phyloP scores from a whole-genome alignment of 768 basidiomycete genomes.

The Rhodotorula babjevae region DNA sequence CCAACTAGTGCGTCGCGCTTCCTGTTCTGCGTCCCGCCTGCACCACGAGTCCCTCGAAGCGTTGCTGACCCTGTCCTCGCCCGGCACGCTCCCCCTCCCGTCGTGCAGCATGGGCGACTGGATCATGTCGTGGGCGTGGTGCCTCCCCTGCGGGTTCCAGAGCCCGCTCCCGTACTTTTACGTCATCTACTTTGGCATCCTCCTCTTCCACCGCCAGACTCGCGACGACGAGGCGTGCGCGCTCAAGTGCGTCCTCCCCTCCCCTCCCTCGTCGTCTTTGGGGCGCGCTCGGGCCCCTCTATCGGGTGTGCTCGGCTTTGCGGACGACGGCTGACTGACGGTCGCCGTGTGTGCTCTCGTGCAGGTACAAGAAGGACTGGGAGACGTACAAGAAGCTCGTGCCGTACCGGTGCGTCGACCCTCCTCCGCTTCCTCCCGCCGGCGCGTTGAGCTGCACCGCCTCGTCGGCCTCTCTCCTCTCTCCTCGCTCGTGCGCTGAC shows the following conservation, averaged over 20 bases:
- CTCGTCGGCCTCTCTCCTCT: neutral
- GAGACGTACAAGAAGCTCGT: conserved; percentile 79
- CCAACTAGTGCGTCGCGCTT: conserved; percentile 66
- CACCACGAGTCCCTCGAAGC: no score
- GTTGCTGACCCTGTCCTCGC: no score
- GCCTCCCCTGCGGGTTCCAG: conserved; percentile 79
- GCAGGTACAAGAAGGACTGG: conserved; percentile 91
- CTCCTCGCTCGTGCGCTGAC: neutral
- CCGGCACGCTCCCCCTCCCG: neutral
- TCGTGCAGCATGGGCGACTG: conserved; percentile 47
- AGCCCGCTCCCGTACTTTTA: conserved; percentile 97
- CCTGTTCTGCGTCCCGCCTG: neutral
- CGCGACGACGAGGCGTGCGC: conserved; percentile 89
- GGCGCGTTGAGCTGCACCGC: neutral
- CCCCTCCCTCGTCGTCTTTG: neutral
- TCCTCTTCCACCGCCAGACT: conserved; percentile 82
- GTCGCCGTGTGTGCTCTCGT: no score
- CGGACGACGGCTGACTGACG: neutral
- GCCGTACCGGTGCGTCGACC: conserved; percentile 53
- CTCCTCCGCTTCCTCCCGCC: conserved; percentile 21
- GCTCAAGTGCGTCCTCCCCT: conserved; percentile 62
- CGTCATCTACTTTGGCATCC: conserved; percentile 74
- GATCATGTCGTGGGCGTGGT: conserved; percentile 89
- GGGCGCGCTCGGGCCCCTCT: no score
- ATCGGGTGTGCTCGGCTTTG: no score